Base-by-base conservation (phyloP, 1,284 basidiomycete species). In the Megacollybia platyphylla region DNA sequence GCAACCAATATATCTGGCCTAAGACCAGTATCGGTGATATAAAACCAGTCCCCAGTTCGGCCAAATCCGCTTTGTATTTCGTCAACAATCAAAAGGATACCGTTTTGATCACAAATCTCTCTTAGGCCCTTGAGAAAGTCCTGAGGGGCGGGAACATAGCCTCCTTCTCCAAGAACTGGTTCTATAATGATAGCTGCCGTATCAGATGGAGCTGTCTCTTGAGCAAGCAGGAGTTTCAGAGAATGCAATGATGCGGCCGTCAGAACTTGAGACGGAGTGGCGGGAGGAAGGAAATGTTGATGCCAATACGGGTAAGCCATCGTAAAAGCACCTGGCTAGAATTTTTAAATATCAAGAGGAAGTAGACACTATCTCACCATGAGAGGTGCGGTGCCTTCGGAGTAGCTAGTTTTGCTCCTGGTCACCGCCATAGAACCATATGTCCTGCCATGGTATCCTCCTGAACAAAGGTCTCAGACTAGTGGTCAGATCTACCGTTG, bases 231-330 rank as follows among this genome's bases (percentile, higher is more conserved):
- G 9, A 97, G 70, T 43, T 89, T 78, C 20, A 97, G 72, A 58
- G 94, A 88, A 61, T 85, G 81, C 29, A 91, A 69, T 24, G 84
- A 81, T 41, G 79, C 63, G 15, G 73, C 58, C 40, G 85, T 74
- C 27, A 93, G 73, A 49, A 79, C 72, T 18, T 78, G 70, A 47
- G 76, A 65, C 9, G 79, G 65, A 1, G 87, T 85, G 27, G 68
- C 65, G 2, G 71, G 67, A 1, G 78, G 62, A 3, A 86, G 57
- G 39, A 80, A 81, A 47, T 83, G 67, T 54, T 93, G 87, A 61
- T 96, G 88, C 86, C 91, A 97, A 68, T 85, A 97, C 0, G 93
- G 94, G 71, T 78, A 98, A 0, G 90, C 78, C 6, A 80, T 75
- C 0, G 78, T 68, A 63, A 80, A 91, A 4, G 86, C 85, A 7